Conservation (phyloP, 2,329 filamentous ascomycete genomes). For the Fusarium oxysporum region DNA sequence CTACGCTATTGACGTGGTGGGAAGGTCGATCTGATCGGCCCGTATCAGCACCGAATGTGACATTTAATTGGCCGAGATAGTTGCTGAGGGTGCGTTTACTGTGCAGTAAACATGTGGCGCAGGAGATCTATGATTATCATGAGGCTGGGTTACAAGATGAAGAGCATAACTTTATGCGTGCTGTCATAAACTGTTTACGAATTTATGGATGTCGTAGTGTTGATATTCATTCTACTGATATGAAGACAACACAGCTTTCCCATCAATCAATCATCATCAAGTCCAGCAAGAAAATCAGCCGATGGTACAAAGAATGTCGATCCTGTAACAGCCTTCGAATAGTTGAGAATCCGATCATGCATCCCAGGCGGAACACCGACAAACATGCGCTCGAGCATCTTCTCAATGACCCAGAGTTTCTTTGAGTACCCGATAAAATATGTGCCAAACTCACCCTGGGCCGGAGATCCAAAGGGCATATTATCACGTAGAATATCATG, state of each 20-base stretch:
- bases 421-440: slow-evolving; percentile 69
- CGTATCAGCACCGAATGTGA: not conserved
- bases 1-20: not conserved
- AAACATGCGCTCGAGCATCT: slow-evolving; percentile 70
- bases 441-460: slow-evolving; percentile 63
- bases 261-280: slow-evolving; percentile 7
- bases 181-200: not conserved
- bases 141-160: not conserved
- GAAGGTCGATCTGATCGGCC: not conserved
- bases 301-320: slow-evolving; percentile 64
- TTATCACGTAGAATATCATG: slow-evolving; percentile 67
- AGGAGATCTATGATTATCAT: not conserved
- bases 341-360: slow-evolving; percentile 68
- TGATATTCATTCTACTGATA: not conserved
- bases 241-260: not conserved
- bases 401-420: slow-evolving; percentile 67
- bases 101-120: not conserved
- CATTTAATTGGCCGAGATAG: not conserved
- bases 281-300: slow-evolving; percentile 13
- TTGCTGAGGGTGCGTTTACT: not conserved
- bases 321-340: slow-evolving; percentile 64
- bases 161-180: not conserved
- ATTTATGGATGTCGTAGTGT: too few relatives aligned
- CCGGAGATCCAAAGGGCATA: slow-evolving; percentile 70
- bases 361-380: slow-evolving; percentile 63